Conservation (phyloP, 495 filamentous ascomycete genomes). For the Physcia stellaris region DNA sequence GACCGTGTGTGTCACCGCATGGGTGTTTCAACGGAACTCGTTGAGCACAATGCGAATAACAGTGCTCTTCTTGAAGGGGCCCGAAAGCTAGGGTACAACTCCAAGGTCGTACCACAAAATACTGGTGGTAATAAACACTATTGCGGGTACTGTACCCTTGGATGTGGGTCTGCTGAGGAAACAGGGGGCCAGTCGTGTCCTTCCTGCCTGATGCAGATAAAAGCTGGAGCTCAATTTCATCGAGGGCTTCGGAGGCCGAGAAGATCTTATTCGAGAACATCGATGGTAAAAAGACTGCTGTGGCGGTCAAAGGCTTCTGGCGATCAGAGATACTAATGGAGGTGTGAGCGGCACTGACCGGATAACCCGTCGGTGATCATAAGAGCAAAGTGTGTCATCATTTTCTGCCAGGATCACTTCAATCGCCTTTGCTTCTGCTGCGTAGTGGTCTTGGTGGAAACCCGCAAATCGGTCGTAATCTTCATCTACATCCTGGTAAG, state of each 20-base stretch:
- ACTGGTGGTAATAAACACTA: slow-evolving; percentile 55
- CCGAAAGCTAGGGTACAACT: slow-evolving; percentile 58
- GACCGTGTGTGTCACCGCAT: slow-evolving; percentile 62
- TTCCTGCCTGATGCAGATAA: slow-evolving; percentile 69
- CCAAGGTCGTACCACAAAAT: slow-evolving; percentile 66
- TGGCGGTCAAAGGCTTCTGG: slow-evolving; percentile 61
- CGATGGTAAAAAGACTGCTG: slow-evolving; percentile 41
- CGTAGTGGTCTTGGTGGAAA: slow-evolving; percentile 68
- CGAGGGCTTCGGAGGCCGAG: slow-evolving; percentile 60
- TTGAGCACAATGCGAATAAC: slow-evolving; percentile 60
- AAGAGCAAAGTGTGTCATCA: slow-evolving; percentile 69
- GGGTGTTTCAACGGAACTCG: slow-evolving; percentile 56
- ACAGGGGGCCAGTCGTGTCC: slow-evolving; percentile 62
- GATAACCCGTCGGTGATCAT: slow-evolving; percentile 44
- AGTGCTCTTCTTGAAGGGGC: slow-evolving; percentile 58
- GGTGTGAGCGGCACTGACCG: slow-evolving; percentile 35
- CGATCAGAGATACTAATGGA: slow-evolving; percentile 49
- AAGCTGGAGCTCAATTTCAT: slow-evolving; percentile 62
- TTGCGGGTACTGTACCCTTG: slow-evolving; percentile 67
- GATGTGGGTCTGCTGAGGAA: slow-evolving; percentile 58
- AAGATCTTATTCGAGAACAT: slow-evolving; percentile 51
- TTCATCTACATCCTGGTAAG: slow-evolving; percentile 63
- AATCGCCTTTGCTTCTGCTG: slow-evolving; percentile 61
- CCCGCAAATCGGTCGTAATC: slow-evolving; percentile 68
- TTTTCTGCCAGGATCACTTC: slow-evolving; percentile 59